Conservation (phyloP, 148 eudicot species). For the Rheum nobile region DNA sequence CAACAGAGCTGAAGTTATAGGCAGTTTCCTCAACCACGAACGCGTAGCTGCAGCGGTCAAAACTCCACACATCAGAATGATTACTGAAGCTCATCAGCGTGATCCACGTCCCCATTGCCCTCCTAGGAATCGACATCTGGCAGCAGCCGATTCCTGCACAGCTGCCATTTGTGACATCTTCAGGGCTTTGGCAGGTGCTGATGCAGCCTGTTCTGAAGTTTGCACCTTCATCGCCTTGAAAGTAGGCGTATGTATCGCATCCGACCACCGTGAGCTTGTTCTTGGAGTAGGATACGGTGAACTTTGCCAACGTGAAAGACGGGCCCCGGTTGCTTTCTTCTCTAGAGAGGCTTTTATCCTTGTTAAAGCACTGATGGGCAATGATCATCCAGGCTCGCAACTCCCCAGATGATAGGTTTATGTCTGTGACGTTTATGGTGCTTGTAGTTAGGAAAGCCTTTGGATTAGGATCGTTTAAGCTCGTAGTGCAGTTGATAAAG, state of each 20-base stretch:
- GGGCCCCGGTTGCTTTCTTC: not conserved
- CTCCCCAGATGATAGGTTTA: not conserved
- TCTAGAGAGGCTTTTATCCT: not conserved
- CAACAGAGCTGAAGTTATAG: not conserved
- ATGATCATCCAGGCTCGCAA: not conserved
- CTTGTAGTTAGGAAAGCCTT: not conserved
- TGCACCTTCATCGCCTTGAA: not conserved
- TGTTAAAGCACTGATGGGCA: not conserved
- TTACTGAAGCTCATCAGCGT: not conserved
- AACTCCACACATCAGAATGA: not conserved
- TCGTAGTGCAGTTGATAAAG: not conserved
- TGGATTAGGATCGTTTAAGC: not conserved
- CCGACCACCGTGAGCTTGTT: not conserved
- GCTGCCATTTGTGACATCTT: not conserved
- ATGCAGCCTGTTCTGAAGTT: not conserved
- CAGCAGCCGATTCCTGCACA: not conserved
- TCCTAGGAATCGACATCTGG: not conserved
- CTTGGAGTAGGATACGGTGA: not conserved
- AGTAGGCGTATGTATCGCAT: not conserved
- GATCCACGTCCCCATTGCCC: not conserved
- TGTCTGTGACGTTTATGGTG: not conserved
- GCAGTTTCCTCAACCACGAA: not conserved
- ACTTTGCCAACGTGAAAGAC: not conserved
- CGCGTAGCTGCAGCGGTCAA: not conserved
- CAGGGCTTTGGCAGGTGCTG: not conserved